These are phyloP conservation scores for Paramecium bursaria DNA, from an alignment of 73 alveolate species.

Conservation along the genomic window DNA sequence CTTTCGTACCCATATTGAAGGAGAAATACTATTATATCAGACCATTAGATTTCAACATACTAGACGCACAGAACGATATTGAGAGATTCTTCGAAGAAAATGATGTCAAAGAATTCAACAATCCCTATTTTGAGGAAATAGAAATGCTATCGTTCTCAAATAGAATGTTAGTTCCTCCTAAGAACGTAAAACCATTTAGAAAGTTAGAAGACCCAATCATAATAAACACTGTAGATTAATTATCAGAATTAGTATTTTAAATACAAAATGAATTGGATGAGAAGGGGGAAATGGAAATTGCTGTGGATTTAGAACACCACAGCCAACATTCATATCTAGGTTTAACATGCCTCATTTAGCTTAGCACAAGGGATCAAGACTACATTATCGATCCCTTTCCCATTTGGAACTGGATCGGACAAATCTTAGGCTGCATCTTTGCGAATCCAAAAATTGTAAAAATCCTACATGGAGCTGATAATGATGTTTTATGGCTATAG, in stretches of 20 bases:
- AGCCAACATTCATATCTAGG: conserved; percentile 86
- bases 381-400: conserved; percentile 91
- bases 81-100: neutral
- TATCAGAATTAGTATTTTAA: conserved; percentile 51
- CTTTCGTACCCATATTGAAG: conserved; percentile 62
- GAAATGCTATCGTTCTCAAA: conserved; percentile 1
- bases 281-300: conserved; percentile 74
- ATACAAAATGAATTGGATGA: conserved; percentile 34
- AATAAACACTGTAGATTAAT: conserved; percentile 49
- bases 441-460: conserved; percentile 88
- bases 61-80: conserved; percentile 38
- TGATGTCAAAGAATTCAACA: conserved; percentile 46
- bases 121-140: conserved; percentile 66
- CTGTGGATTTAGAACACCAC: conserved; percentile 95
- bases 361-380: conserved; percentile 85
- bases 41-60: conserved; percentile 59
- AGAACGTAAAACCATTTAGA: conserved; percentile 19
- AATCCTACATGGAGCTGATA: conserved; percentile 95
- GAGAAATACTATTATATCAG: conserved; percentile 27
- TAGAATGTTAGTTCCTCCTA: neutral
- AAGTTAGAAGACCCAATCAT: conserved; percentile 51
- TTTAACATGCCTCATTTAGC: conserved; percentile 89
- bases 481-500: conserved; percentile 94
- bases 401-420: conserved; percentile 70
- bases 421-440: conserved; percentile 79